phyloP scores from a whole-genome alignment of 106 monocot genomes.

The Vanilla planifolia region DNA sequence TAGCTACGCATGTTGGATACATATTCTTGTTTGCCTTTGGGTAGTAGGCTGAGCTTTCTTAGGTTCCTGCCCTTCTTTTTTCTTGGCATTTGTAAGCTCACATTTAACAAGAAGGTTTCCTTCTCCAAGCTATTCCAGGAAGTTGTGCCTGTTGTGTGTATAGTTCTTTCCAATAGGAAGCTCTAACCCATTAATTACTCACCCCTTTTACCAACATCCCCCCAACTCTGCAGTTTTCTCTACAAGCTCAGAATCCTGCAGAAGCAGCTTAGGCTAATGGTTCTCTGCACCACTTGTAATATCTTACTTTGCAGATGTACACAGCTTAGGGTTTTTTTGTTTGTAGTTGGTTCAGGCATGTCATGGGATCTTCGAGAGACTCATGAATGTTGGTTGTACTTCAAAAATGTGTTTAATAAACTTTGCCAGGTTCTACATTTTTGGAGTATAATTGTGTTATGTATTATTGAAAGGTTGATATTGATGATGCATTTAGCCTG shows the following conservation, averaged over 20 bases:
- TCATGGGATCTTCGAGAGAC: neutral
- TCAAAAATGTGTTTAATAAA: no score
- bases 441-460: no score
- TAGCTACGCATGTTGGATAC: neutral
- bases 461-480: no score
- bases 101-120: neutral
- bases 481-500: no score
- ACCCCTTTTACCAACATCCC: neutral
- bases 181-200: neutral
- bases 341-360: neutral
- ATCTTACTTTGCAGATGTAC: neutral
- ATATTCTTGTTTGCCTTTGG: neutral
- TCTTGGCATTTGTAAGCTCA: neutral
- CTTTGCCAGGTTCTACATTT: no score
- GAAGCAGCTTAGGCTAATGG: neutral
- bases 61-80: no score
- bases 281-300: neutral
- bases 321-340: constrained; percentile 1
- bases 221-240: neutral
- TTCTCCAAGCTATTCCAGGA: no score
- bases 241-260: neutral
- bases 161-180: neutral
- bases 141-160: neutral
- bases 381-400: no score
- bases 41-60: neutral